These are phyloP conservation scores for Lichtheimia corymbifera DNA, from an alignment of 371 early-diverging fungal genomes.

Conservation along the genomic window DNA sequence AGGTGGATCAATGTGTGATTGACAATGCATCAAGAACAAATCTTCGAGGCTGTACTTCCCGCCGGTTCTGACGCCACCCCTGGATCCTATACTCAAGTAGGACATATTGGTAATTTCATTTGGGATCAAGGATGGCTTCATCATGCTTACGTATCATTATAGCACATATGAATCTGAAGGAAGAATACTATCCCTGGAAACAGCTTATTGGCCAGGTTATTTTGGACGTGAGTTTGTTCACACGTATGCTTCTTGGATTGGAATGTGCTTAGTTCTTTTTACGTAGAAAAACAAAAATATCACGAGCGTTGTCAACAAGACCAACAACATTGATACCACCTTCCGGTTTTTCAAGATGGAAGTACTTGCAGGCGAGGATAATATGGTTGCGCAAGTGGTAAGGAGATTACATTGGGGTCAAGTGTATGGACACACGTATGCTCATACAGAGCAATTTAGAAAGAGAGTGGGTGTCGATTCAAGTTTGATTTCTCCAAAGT, in stretches of 20 bases:
- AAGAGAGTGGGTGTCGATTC: slow-evolving; percentile 91
- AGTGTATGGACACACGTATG: neutral
- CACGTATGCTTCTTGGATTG: neutral
- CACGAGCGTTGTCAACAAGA: slow-evolving; percentile 95
- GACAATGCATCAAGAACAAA: slow-evolving; percentile 67
- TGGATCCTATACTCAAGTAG: slow-evolving; percentile 90
- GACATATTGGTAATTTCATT: slow-evolving; percentile 83
- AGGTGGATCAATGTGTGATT: neutral
- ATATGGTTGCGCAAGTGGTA: slow-evolving; percentile 89
- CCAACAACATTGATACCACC: slow-evolving; percentile 90
- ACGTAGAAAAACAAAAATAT: slow-evolving; percentile 89
- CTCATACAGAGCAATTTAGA: slow-evolving; percentile 40
- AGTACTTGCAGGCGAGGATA: slow-evolving; percentile 85
- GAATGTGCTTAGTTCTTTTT: neutral
- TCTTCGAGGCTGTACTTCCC: slow-evolving; percentile 89
- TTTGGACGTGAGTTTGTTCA: slow-evolving; percentile 74
- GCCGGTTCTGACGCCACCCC: slow-evolving; percentile 78
- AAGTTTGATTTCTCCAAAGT: slow-evolving; percentile 96
- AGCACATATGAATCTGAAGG: slow-evolving; percentile 96
- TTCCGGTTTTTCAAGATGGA: slow-evolving; percentile 98
- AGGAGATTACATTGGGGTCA: neutral
- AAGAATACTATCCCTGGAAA: slow-evolving; percentile 89
- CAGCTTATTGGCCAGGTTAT: slow-evolving; percentile 91
- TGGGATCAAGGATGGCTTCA: neutral
- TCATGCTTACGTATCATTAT: neutral